A percentile compares a stretch with the other conserved stretches of the same genome.
phyloP scores from a whole-genome alignment of 2,329 filamentous ascomycete species.

The Acrocalymma vagum region DNA sequence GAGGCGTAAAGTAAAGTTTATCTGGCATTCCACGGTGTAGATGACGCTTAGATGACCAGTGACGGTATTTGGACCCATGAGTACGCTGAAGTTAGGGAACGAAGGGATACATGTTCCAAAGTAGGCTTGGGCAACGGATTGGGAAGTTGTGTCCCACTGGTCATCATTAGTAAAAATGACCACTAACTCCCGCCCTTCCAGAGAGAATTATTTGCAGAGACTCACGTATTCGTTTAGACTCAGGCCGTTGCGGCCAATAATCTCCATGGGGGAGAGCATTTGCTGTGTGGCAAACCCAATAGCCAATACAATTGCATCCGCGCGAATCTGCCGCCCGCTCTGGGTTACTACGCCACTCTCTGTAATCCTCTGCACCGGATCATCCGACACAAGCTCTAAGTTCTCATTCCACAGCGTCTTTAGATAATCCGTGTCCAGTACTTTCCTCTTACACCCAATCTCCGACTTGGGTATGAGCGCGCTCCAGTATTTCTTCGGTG shows the following conservation, averaged over 20 bases:
- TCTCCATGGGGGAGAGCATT: constrained; percentile 57
- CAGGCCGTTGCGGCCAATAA: constrained; percentile 53
- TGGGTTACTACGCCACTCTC: constrained; percentile 49
- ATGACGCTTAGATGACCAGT: constrained; percentile 61
- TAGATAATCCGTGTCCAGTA: constrained; percentile 58
- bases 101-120: constrained; percentile 58
- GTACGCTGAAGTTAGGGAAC: constrained; percentile 33
- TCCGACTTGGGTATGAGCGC: constrained; percentile 53
- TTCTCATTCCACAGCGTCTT: constrained; percentile 53
- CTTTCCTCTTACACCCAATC: constrained; percentile 59
- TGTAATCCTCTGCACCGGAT: constrained; percentile 51
- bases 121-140: constrained; percentile 54
- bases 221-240: constrained; percentile 48
- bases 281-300: constrained; percentile 60
- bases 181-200: neutral
- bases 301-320: constrained; percentile 59
- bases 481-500: constrained; percentile 55
- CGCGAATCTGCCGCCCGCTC: constrained; percentile 48
- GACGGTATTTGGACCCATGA: constrained; percentile 49
- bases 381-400: constrained; percentile 51
- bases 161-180: constrained; percentile 7
- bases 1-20: constrained; percentile 56
- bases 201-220: neutral
- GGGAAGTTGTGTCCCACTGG: constrained; percentile 49
- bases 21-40: constrained; percentile 61